Base-by-base conservation (phyloP, 371 early-diverging fungal species). In the Pancytospora philotis region DNA sequence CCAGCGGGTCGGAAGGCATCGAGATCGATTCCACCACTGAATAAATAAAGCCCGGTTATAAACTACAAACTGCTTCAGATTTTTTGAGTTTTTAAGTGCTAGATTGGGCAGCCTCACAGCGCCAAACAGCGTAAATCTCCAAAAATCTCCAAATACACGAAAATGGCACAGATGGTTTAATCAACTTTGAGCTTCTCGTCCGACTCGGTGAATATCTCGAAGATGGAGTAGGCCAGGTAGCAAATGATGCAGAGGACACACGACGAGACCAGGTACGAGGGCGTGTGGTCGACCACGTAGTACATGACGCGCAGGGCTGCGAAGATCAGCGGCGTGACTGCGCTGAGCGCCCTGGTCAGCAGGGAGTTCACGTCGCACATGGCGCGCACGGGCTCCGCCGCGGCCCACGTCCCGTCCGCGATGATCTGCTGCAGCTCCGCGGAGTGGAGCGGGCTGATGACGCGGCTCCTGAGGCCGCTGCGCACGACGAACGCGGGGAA, bases 401-500 rank as follows among this genome's bases (percentile, higher is more conserved):
- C 6, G 22, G 3, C 49, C 71, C 71, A 75, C 10, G 35, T 55
- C 2, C 52, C 37, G 1, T 62, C n/a, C 3, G 67, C 38, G 2
- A 76, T 38, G 10, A 73, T 51, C n/a, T 69, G 58, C 19, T 56
- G 30, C 37, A 76, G 58, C 22, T 73, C 63, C 4, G 66, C 77
- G 35, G 55, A 51, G 32, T 22, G 19, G 22, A 31, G 38, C 13
- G 56, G 48, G 13, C 51, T 31, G 22, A 76, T 25, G 10, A 37
- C 38, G 53, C 72, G 72, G 51, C 62, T 66, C 41, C 41, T 49
- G 13, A 39, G 39, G 3, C 59, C 63, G 19, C 60, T 28, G 16
- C 74, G 68, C 0, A 76, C 41, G 31, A 71, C 55, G 63, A 72
- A 76, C 22, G 67, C 37, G 31, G 77, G 77, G 70, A 76, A 76